phyloP scores from a whole-genome alignment of 768 basidiomycete genomes.

The Basidioascus undulatus region DNA sequence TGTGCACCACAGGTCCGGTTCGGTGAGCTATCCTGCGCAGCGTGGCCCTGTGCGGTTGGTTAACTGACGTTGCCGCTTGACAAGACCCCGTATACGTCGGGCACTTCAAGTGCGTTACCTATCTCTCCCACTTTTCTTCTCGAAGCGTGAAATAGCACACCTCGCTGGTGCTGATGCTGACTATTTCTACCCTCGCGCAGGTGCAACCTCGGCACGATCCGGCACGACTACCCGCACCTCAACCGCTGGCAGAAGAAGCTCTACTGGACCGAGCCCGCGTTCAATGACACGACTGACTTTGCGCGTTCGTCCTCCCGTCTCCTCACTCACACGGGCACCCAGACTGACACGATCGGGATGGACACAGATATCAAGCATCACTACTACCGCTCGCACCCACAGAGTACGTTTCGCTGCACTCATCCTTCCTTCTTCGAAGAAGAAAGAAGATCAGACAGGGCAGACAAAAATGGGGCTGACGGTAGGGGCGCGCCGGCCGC shows the following conservation, averaged over 20 bases:
- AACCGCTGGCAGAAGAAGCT: slow-evolving; percentile 42
- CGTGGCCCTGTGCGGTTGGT: no score
- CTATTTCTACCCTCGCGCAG: not conserved
- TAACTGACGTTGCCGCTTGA: no score
- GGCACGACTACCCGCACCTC: slow-evolving; percentile 63
- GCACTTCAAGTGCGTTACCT: slow-evolving; percentile 42
- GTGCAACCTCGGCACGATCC: slow-evolving; percentile 61
- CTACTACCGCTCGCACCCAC: slow-evolving; percentile 18
- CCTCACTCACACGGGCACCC: not conserved
- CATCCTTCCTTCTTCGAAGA: no score
- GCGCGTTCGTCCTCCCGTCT: slow-evolving; percentile 21
- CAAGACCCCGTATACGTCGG: slow-evolving; percentile 39
- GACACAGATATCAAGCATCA: slow-evolving; percentile 18
- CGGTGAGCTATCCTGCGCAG: slow-evolving; percentile 33
- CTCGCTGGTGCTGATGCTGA: not conserved
- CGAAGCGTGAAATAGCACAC: no score
- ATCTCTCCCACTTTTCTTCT: not conserved
- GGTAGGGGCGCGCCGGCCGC: no score
- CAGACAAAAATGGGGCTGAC: no score
- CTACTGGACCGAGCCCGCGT: slow-evolving; percentile 76
- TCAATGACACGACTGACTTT: slow-evolving; percentile 69
- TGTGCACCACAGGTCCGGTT: slow-evolving; percentile 39
- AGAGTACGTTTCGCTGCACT: no score
- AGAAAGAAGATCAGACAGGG: no score
- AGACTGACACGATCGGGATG: not conserved